Conservation (phyloP, 1,139 yeast species). For the Geotrichum candidum region DNA sequence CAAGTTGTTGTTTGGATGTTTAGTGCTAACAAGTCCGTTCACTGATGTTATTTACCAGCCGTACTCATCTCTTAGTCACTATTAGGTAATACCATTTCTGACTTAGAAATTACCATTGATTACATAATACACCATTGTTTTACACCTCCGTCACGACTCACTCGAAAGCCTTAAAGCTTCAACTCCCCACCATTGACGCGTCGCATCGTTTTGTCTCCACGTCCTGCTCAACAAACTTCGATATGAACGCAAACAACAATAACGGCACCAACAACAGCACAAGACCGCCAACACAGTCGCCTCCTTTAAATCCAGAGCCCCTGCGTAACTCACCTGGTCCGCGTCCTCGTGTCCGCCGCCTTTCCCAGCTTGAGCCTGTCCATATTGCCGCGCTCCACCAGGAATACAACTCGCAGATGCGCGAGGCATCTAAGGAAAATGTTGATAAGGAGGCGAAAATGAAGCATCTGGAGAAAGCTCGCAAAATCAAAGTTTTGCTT, state of each 20-base stretch:
- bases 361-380: constrained; percentile 18
- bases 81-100: neutral
- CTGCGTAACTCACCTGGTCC: constrained; percentile 5
- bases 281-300: neutral
- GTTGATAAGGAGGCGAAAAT: constrained; percentile 11
- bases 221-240: neutral
- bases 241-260: neutral
- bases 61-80: neutral
- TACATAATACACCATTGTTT: neutral
- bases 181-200: neutral
- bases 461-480: constrained; percentile 18
- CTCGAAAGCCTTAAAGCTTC: neutral
- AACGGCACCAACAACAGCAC: neutral
- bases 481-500: constrained; percentile 15
- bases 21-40: too few species aligned
- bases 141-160: neutral
- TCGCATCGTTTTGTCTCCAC: neutral
- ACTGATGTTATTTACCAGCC: too few species aligned
- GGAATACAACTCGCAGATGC: constrained; percentile 17
- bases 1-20: too few species aligned
- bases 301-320: neutral
- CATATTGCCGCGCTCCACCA: constrained; percentile 18
- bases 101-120: neutral
- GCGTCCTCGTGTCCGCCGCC: constrained; percentile 16
- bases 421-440: constrained; percentile 12